phyloP scores from a whole-genome alignment of 495 filamentous ascomycete species.

The Mycothermus thermophilus region DNA sequence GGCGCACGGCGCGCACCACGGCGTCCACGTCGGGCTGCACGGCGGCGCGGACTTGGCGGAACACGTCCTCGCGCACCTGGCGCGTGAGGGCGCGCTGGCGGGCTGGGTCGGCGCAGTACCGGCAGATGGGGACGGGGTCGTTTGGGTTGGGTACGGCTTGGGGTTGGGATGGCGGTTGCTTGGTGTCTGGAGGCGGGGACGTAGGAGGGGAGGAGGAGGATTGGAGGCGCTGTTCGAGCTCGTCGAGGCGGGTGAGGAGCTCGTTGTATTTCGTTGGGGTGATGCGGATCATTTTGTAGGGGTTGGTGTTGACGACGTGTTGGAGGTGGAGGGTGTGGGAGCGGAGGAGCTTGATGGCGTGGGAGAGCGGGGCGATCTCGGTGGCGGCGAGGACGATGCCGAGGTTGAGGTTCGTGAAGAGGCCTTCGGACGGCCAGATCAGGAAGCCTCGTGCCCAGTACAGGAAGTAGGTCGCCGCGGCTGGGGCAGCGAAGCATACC shows the following conservation, averaged over 20 bases:
- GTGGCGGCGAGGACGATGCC: conserved; percentile 87
- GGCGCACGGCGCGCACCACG: conserved; percentile 73
- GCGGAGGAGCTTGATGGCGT: conserved; percentile 68
- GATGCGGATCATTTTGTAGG: conserved; percentile 27
- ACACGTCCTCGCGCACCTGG: conserved; percentile 28
- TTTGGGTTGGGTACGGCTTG: too few relatives aligned
- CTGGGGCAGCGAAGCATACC: conserved; percentile 66
- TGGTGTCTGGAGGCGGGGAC: too few relatives aligned
- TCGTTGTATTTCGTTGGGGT: conserved; percentile 38
- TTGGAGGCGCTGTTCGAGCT: conserved; percentile 52
- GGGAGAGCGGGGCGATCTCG: conserved; percentile 67
- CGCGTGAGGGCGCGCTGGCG: too few relatives aligned
- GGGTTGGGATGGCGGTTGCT: too few relatives aligned
- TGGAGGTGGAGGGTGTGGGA: conserved; percentile 74
- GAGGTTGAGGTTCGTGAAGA: conserved; percentile 84
- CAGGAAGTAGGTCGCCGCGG: conserved; percentile 64
- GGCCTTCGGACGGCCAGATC: conserved; percentile 66
- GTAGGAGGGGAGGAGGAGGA: too few relatives aligned
- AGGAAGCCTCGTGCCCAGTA: conserved; percentile 62
- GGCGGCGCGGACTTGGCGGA: conserved; percentile 45
- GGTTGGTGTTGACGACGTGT: conserved; percentile 45
- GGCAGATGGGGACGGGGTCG: too few relatives aligned
- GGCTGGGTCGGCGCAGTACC: too few relatives aligned
- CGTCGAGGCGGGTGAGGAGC: conserved; percentile 49
- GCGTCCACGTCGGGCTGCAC: conserved; percentile 78